phyloP scores from a whole-genome alignment of 2,329 filamentous ascomycete genomes.

The Xylaria sp. region DNA sequence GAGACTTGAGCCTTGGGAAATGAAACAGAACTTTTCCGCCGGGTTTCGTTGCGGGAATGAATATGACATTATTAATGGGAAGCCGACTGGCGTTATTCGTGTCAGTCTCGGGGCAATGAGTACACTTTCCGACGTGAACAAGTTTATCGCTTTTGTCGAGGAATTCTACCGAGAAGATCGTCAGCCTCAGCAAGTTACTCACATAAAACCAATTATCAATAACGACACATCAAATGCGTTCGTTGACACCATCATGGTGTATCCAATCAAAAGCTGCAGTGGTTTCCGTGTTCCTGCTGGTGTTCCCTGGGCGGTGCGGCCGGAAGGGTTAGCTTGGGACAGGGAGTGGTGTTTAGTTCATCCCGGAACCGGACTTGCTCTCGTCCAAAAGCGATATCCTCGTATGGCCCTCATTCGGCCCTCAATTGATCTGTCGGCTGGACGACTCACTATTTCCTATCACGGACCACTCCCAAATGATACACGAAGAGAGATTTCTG shows the following conservation, averaged over 20 bases:
- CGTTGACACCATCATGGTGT: conserved; percentile 77
- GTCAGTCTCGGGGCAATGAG: conserved; percentile 93
- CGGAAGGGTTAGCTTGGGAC: conserved; percentile 92
- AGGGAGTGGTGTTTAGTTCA: conserved; percentile 96
- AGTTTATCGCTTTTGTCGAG: conserved; percentile 75
- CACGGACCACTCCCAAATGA: conserved; percentile 48
- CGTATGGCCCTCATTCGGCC: conserved; percentile 88
- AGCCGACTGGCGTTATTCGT: conserved; percentile 87
- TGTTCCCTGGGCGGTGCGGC: conserved; percentile 77
- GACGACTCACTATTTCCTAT: conserved; percentile 72
- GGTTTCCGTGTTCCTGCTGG: conserved; percentile 76
- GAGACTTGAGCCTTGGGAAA: conserved; percentile 80
- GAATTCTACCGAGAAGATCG: conserved; percentile 69
- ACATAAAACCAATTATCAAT: neutral
- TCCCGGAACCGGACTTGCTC: conserved; percentile 81
- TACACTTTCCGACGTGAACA: conserved; percentile 76
- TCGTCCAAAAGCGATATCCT: conserved; percentile 90
- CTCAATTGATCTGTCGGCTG: conserved; percentile 74
- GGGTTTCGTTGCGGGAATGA: conserved; percentile 88
- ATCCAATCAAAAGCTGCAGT: conserved; percentile 94
- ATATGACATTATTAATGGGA: conserved; percentile 83
- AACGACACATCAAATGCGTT: conserved; percentile 52
- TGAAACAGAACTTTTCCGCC: conserved; percentile 84
- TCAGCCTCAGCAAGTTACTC: conserved; percentile 31
- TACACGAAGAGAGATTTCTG: conserved; percentile 53